phyloP scores from a whole-genome alignment of 2,329 filamentous ascomycete genomes.

The Colletotrichum magnum region DNA sequence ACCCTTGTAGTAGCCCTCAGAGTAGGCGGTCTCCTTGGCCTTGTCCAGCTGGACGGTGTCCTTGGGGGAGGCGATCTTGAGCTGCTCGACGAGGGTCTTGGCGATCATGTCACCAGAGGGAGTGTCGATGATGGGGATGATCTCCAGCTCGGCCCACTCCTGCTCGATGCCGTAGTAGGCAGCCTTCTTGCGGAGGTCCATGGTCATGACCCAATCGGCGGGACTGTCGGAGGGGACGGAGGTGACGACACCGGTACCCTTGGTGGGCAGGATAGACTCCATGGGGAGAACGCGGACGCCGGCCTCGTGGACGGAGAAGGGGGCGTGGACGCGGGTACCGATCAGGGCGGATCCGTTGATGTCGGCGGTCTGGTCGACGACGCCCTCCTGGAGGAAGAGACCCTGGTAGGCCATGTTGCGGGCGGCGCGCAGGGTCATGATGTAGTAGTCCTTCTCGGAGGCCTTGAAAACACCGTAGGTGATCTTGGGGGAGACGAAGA shows the following conservation, averaged over 20 bases:
- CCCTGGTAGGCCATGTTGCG: slow-evolving; percentile 98
- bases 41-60: slow-evolving; percentile 91
- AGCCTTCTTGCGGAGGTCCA: slow-evolving; percentile 92
- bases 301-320: slow-evolving; percentile 86
- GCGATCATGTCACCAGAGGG: slow-evolving; percentile 92
- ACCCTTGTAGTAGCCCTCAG: slow-evolving; percentile 92
- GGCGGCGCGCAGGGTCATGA: slow-evolving; percentile 87
- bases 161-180: slow-evolving; percentile 97
- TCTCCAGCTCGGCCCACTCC: slow-evolving; percentile 94
- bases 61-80: slow-evolving; percentile 98
- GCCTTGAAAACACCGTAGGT: slow-evolving; percentile 90
- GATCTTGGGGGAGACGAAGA: slow-evolving; percentile 93
- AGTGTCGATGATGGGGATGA: slow-evolving; percentile 90
- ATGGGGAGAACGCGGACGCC: slow-evolving; percentile 93
- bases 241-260: slow-evolving; percentile 97
- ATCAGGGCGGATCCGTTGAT: slow-evolving; percentile 84
- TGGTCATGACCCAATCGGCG: slow-evolving; percentile 92
- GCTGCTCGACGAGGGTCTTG: slow-evolving; percentile 85
- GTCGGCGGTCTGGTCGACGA: slow-evolving; percentile 81
- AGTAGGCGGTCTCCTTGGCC: slow-evolving; percentile 95
- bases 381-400: slow-evolving; percentile 83
- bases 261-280: slow-evolving; percentile 91
- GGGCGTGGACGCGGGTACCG: slow-evolving; percentile 90
- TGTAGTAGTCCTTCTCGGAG: slow-evolving; percentile 83
- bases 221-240: slow-evolving; percentile 96